A percentile compares a stretch with the other conserved stretches of the same genome.
Evolutionary conservation across 768 basidiomycete species (phyloP).

Genomic region (Hygrophorus russula): DNA sequence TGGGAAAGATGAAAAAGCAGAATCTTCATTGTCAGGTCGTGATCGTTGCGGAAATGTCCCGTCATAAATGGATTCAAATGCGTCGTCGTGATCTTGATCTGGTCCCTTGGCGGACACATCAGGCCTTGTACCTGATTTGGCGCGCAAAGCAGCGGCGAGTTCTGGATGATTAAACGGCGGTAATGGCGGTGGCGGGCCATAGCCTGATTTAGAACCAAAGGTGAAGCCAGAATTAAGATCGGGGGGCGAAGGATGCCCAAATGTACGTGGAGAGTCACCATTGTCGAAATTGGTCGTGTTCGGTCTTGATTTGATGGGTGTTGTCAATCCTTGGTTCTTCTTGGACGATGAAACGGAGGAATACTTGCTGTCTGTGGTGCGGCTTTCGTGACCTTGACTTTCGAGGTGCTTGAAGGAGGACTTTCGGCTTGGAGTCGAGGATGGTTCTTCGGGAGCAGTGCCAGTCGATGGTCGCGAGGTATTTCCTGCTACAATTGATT

Average conservation of each 20-base stretch:
- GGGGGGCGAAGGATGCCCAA: slow-evolving; percentile 6
- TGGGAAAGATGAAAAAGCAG: slow-evolving; percentile 1
- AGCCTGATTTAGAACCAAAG: slow-evolving; percentile 15
- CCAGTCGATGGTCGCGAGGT: neutral
- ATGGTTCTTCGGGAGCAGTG: neutral
- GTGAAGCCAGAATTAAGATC: neutral
- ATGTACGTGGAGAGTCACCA: slow-evolving; percentile 6
- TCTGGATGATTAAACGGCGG: slow-evolving; percentile 41
- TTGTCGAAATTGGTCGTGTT: neutral
- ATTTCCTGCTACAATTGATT: neutral
- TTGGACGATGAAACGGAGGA: slow-evolving; percentile 1
- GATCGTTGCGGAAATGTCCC: slow-evolving; percentile 4
- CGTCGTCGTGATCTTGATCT: neutral
- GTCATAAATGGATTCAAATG: neutral
- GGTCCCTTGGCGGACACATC: neutral
- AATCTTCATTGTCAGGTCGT: neutral
- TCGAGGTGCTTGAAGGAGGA: neutral
- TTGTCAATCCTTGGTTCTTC: slow-evolving; percentile 1
- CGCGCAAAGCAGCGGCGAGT: slow-evolving; percentile 12
- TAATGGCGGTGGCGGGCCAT: slow-evolving; percentile 34
- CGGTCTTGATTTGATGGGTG: neutral
- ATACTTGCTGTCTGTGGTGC: slow-evolving; percentile 1
- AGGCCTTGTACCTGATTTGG: neutral
- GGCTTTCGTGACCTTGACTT: neutral
- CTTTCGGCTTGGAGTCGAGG: neutral